Base-by-base conservation (phyloP, 2,329 filamentous ascomycete genomes). In the Ascochyta koolunga region DNA sequence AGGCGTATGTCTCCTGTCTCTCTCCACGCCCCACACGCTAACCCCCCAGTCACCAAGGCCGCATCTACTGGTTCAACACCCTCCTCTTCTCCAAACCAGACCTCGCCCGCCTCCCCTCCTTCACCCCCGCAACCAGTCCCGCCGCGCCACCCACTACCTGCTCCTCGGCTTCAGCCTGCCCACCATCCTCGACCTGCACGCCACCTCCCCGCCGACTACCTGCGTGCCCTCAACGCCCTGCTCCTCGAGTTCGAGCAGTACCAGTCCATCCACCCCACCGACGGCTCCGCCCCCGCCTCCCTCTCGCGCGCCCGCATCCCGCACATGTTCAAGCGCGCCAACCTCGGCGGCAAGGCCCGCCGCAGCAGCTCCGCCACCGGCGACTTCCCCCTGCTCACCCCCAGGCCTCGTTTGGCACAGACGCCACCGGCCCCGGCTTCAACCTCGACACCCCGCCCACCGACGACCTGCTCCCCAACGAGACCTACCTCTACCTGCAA, bases 21-120 rank as follows among this genome's bases (percentile, higher is more conserved):
- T 2, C 6, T 19, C 15, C n/a, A 11, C 40, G 3, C 6, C 5
- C 25, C 7, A 7, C 16, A 22, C 61, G 19, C 59, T 65, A 51
- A 67, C 52, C 13, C 2, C n/a, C 6, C 71, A 96, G 91, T 24
- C 93, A 99, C 71, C 92, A 97, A 77, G 93, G 93, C 56, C 88
- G 91, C 54, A 87, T 96, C 36, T 98, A 96, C 79, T 98, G 95
- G 93, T 97, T 98, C 81, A 97, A 97, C 77, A 97, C 95, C 0
- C 86, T 96, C 56, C 89, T 96, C 69, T 96, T 96, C 76, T 90
- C 92, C 61, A 89, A 91, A 67, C 76, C 85, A 25, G 91, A 96
- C 74, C 82, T 98, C 29, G 80, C 84, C 45, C 87, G 88, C 69
- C 88, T 97, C 79, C 88, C 93, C 39, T 96, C 91, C 71, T 93